phyloP scores from a whole-genome alignment of 23 red algal genomes.

The Agarophyton chilense region DNA sequence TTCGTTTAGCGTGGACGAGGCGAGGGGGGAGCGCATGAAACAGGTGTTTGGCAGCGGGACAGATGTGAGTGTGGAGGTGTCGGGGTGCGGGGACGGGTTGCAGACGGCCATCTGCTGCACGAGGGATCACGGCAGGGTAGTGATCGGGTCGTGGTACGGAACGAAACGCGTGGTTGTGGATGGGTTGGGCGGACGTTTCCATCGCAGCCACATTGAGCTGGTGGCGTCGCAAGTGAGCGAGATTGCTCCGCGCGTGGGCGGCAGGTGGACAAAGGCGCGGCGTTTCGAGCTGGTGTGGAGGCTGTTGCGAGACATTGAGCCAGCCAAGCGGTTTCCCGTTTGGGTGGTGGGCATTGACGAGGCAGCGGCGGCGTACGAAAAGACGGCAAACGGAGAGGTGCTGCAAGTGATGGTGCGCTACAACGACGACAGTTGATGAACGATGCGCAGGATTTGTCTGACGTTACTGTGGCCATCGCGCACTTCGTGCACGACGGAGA shows the following conservation, averaged over 20 bases:
- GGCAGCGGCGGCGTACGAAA: too few species aligned
- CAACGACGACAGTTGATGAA: too few species aligned
- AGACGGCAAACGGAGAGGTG: too few species aligned
- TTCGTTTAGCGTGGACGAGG: slow-evolving; percentile 13
- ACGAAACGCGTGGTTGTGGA: slow-evolving; percentile 17
- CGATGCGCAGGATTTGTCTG: slow-evolving; percentile 58
- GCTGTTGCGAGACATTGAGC: slow-evolving; percentile 47
- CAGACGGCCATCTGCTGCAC: slow-evolving; percentile 62
- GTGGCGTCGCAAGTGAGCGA: slow-evolving; percentile 77
- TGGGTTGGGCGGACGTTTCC: slow-evolving; percentile 71
- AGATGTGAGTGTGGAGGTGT: slow-evolving; percentile 74
- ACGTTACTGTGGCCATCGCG: slow-evolving; percentile 87
- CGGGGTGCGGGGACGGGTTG: slow-evolving; percentile 63
- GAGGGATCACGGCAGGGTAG: slow-evolving; percentile 64
- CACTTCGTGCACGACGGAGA: slow-evolving; percentile 41
- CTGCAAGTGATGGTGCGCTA: too few species aligned
- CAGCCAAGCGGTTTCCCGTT: slow-evolving; percentile 10
- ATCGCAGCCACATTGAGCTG: slow-evolving; percentile 74
- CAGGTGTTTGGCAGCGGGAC: neutral
- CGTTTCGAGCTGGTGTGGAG: slow-evolving; percentile 73
- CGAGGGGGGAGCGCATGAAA: neutral
- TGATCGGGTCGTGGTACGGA: slow-evolving; percentile 80
- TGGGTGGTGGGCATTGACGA: too few species aligned
- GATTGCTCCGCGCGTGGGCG: slow-evolving; percentile 43
- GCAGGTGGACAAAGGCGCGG: slow-evolving; percentile 66